Base-by-base conservation (phyloP, 2,329 filamentous ascomycete species). In the Tolypocladium amazonense region DNA sequence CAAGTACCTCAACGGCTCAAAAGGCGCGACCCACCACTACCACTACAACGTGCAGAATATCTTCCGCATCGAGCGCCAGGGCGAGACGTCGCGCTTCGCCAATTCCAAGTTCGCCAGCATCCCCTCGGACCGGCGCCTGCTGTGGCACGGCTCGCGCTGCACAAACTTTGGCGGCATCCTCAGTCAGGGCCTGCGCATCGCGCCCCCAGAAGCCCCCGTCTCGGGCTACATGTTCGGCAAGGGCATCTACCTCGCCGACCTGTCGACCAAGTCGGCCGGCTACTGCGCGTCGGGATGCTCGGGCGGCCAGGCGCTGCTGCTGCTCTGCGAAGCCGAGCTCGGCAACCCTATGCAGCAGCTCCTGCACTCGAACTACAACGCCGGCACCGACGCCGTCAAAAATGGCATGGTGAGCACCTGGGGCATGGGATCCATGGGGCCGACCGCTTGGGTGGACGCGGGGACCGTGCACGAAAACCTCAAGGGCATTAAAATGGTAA, bases 101-200 rank as follows among this genome's bases (percentile, higher is more conserved):
- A 73, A 81, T 50, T 84, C 81, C 52, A 58, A 71, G 9, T 86
- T 79, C 61, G 72, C 81, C 27, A 79, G 80, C 56, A 70, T 79
- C 12, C 75, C 79, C n/a, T 82, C 81, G 56, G 83, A 94, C 69
- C 84, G 88, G 30, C 85, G 89, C 23, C 83, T 96, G 1, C 80
- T 96, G 3, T 96, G 92, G 92, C 92, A 96, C 70, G 91, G 92
- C 20, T 92, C 89, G 20, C 86, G 90, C 39, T 82, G 81, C 38
- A 94, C 89, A 58, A 96, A 96, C 71, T 96, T 87, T 65, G 90
- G 88, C 68, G 92, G 91, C 68, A 96, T 96, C 61, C 82, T 96
- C 50, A 88, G 86, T 60, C 90, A 96, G 72, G 92, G 92, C 64
- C 81, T 96, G 8, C 88, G 90, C n/a, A 96, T 96, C 64, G 92